These are phyloP conservation scores for Crithidia sp. DNA, from an alignment of 208 protist genomes.

Conservation along the genomic window DNA sequence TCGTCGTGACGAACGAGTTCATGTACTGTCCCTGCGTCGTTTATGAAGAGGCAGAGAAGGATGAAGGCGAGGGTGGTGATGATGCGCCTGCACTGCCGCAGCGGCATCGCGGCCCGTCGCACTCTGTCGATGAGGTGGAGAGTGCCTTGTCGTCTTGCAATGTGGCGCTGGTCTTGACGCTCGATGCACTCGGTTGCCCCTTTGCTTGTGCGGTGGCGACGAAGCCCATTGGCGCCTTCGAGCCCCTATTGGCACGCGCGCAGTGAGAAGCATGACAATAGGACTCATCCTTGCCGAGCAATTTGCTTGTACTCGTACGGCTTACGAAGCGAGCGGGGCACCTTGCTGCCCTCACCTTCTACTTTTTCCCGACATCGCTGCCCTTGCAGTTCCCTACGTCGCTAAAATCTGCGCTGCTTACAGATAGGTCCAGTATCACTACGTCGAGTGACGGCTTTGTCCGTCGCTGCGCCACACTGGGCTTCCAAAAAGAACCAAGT, in stretches of 20 bases:
- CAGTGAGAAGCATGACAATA: constrained; percentile 32
- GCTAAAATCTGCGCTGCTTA: no score
- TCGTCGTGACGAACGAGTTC: constrained; percentile 88
- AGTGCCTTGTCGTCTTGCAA: constrained; percentile 60
- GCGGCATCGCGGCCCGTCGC: not conserved
- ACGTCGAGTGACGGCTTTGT: no score
- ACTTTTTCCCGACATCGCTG: no score
- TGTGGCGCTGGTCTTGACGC: constrained; percentile 65
- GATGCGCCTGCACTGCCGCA: no score
- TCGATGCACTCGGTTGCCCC: constrained; percentile 78
- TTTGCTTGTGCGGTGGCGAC: constrained; percentile 73
- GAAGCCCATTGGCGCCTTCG: constrained; percentile 67
- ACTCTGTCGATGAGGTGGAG: constrained; percentile 13
- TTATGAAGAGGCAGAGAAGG: constrained; percentile 20
- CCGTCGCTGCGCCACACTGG: no score
- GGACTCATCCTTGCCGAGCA: not conserved
- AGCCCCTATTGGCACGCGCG: constrained; percentile 75
- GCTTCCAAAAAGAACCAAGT: no score
- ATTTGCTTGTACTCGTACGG: not conserved
- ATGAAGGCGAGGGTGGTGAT: not conserved
- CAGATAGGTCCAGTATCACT: no score
- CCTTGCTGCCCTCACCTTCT: no score
- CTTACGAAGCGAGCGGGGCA: no score
- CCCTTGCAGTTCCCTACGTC: no score
- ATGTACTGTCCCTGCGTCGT: constrained; percentile 87